phyloP scores from a whole-genome alignment of 345 rosid genomes.

The Firmiana major region DNA sequence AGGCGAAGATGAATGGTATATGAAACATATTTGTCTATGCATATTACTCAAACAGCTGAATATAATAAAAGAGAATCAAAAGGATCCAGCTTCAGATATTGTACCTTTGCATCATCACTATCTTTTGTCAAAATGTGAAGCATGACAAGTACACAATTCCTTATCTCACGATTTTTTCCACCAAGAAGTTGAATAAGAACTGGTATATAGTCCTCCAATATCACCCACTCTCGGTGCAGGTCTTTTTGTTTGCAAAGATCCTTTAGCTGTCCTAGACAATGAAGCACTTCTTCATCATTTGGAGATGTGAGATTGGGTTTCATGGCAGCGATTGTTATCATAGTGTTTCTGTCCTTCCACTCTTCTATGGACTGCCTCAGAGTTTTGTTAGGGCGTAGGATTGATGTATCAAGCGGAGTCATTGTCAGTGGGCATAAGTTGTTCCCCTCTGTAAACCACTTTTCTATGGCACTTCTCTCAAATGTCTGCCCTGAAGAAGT shows the following conservation, averaged over 20 bases:
- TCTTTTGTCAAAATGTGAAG: slow-evolving; percentile 47
- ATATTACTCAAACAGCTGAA: neutral
- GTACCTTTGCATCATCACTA: slow-evolving; percentile 64
- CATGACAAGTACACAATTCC: slow-evolving; percentile 38
- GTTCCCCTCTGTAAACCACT: slow-evolving; percentile 64
- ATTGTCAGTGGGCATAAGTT: slow-evolving; percentile 56
- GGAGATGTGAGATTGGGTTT: slow-evolving; percentile 42
- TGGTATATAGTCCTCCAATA: slow-evolving; percentile 54
- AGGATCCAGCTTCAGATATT: neutral
- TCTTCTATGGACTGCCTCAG: slow-evolving; percentile 67
- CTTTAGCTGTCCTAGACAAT: slow-evolving; percentile 44
- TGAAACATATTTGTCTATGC: neutral
- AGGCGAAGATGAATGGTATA: neutral
- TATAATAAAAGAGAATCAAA: neutral
- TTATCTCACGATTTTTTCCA: slow-evolving; percentile 38
- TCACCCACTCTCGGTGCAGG: slow-evolving; percentile 60
- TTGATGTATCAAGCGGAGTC: slow-evolving; percentile 42
- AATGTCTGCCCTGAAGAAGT: slow-evolving; percentile 78
- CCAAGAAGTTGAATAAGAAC: slow-evolving; percentile 44
- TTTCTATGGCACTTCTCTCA: slow-evolving; percentile 61
- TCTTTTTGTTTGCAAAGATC: slow-evolving; percentile 55
- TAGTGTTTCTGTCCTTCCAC: slow-evolving; percentile 71
- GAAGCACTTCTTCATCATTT: slow-evolving; percentile 45
- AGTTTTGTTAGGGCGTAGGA: slow-evolving; percentile 64
- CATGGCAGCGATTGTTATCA: slow-evolving; percentile 56